Conservation (phyloP, 1,284 basidiomycete genomes). For the Acaromyces ingoldii region DNA sequence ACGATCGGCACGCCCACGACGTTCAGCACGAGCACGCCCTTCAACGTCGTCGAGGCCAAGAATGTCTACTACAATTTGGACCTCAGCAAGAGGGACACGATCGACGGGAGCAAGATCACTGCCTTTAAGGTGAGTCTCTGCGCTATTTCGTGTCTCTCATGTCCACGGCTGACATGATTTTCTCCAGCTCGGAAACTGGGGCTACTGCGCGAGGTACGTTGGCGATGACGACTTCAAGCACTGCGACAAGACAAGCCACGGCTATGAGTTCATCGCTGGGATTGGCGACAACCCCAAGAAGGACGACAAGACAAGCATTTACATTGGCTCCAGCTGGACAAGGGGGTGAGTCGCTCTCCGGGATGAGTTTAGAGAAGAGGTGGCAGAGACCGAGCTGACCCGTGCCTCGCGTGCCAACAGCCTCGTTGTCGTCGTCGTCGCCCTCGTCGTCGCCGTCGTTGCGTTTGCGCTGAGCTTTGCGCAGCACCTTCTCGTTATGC, state of each 20-base stretch:
- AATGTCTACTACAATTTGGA: too few relatives aligned
- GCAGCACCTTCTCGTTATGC: slow-evolving; percentile 7
- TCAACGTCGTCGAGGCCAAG: slow-evolving; percentile 1
- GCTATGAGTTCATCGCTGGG: too few relatives aligned
- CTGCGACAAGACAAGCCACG: slow-evolving; percentile 5
- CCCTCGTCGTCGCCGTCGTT: slow-evolving; percentile 8
- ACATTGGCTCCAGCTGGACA: slow-evolving; percentile 9
- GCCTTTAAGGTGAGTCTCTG: not conserved
- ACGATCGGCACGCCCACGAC: slow-evolving; percentile 9
- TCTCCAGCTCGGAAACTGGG: slow-evolving; percentile 9
- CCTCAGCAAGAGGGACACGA: not conserved
- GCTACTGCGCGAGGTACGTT: slow-evolving; percentile 4
- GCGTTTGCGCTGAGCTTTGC: slow-evolving; percentile 7
- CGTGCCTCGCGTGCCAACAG: not conserved
- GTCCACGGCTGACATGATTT: too few relatives aligned
- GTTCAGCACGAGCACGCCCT: not conserved
- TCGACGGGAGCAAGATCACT: not conserved
- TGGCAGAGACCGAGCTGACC: not conserved
- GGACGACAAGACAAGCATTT: not conserved
- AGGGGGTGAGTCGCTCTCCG: not conserved
- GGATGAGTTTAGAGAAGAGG: not conserved
- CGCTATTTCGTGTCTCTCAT: too few relatives aligned
- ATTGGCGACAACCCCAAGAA: not conserved
- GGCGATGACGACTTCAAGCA: slow-evolving; percentile 7
- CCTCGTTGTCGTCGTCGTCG: slow-evolving; percentile 7